Evolutionary conservation across 768 basidiomycete genomes (phyloP).

Genomic region (Trametes cubensis): DNA sequence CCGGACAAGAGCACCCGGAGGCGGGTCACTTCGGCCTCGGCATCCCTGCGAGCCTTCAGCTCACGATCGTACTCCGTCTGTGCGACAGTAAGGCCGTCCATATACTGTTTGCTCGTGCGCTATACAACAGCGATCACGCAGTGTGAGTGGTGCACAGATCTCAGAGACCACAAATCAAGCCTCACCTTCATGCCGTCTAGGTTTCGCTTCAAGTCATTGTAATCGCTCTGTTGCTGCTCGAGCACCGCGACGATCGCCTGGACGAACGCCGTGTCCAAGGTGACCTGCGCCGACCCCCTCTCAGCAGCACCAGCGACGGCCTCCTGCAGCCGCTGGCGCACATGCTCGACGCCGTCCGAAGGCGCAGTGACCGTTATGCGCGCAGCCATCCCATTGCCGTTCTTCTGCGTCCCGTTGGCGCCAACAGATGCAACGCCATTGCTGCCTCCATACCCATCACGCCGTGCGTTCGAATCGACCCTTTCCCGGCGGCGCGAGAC

Average conservation of each 20-base stretch:
- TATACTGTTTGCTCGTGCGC: constrained; percentile 90
- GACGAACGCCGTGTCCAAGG: constrained; percentile 73
- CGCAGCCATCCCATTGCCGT: constrained; percentile 4
- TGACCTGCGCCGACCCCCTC: constrained; percentile 60
- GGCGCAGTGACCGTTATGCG: constrained; percentile 54
- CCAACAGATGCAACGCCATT: neutral
- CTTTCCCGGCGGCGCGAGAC: constrained; percentile 9
- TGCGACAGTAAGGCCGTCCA: constrained; percentile 89
- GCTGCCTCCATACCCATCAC: neutral
- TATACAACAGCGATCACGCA: constrained; percentile 36
- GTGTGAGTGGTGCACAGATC: neutral
- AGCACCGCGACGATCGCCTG: constrained; percentile 69
- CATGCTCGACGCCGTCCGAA: constrained; percentile 47
- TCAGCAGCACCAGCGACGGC: constrained; percentile 61
- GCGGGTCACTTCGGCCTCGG: constrained; percentile 89
- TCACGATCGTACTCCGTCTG: constrained; percentile 95
- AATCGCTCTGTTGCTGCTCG: constrained; percentile 64
- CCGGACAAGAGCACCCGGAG: constrained; percentile 85
- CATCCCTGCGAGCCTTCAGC: constrained; percentile 82
- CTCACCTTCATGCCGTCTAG: constrained; percentile 88
- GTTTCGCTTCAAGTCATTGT: constrained; percentile 66
- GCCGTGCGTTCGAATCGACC: constrained; percentile 11
- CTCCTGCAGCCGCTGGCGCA: constrained; percentile 60
- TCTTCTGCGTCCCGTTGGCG: constrained; percentile 6
- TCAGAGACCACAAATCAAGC: neutral